A percentile compares a stretch with the other conserved stretches of the same genome.
phyloP scores from a whole-genome alignment of 78 protist species.

The Chrysochromulina parva region DNA sequence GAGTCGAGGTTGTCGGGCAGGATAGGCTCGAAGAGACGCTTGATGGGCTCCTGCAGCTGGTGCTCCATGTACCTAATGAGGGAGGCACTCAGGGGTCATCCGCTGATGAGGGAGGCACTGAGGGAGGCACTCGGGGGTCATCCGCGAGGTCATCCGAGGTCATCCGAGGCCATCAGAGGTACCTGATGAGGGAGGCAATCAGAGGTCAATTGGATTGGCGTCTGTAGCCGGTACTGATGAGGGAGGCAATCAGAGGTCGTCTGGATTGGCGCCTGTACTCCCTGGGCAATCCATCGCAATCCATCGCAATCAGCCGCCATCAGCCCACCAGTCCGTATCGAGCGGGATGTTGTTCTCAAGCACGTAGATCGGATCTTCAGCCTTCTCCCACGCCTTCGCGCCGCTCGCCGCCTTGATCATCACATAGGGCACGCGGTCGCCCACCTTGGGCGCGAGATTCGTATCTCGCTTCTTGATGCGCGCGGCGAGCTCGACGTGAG shows the following conservation, averaged over 20 bases:
- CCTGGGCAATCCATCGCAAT: too few species aligned
- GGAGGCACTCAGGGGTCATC: not conserved
- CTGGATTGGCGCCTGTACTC: too few species aligned
- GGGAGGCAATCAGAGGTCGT: too few species aligned
- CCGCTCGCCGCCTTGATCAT: slow-evolving; percentile 77
- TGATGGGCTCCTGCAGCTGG: slow-evolving; percentile 92
- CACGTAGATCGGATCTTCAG: slow-evolving; percentile 99
- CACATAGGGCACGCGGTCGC: slow-evolving; percentile 99
- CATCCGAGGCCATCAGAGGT: too few species aligned
- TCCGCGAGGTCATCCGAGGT: too few species aligned
- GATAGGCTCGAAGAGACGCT: slow-evolving; percentile 91
- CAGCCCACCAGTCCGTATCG: slow-evolving; percentile 70
- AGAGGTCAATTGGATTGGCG: too few species aligned
- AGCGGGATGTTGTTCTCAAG: slow-evolving; percentile 94
- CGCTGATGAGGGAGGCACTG: not conserved
- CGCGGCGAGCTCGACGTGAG: slow-evolving; percentile 97
- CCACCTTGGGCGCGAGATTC: slow-evolving; percentile 92
- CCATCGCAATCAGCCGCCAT: not conserved
- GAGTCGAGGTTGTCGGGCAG: slow-evolving; percentile 50
- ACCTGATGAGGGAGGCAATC: too few species aligned
- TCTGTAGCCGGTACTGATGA: too few species aligned
- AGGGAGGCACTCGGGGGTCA: too few species aligned
- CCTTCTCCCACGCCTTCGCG: slow-evolving; percentile 91
- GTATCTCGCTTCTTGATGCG: slow-evolving; percentile 95
- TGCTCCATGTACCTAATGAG: slow-evolving; percentile 89